A percentile compares a stretch with the other conserved stretches of the same genome.
These are phyloP conservation scores for Spizellomyces punctatus DNA, from an alignment of 192 early-diverging fungal genomes.

Conservation along the genomic window DNA sequence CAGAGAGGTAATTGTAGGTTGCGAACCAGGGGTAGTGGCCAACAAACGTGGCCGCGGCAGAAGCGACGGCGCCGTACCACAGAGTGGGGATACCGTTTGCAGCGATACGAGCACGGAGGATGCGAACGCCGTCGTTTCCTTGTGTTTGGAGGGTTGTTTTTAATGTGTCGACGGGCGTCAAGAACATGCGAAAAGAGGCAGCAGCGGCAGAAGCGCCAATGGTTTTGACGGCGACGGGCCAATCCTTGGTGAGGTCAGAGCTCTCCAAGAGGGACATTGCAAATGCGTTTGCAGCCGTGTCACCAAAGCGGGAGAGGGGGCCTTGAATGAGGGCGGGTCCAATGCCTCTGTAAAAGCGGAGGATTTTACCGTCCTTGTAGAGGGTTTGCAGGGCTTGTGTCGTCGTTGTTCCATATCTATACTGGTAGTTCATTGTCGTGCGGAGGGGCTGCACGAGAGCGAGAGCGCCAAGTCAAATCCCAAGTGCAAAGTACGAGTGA, in stretches of 20 bases:
- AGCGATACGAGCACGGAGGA: conserved; percentile 30
- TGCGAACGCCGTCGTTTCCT: conserved; percentile 29
- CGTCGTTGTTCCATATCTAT: conserved; percentile 35
- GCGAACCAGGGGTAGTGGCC: conserved; percentile 50
- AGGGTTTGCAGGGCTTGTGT: conserved; percentile 31
- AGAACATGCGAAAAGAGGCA: conserved; percentile 45
- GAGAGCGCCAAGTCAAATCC: too few relatives aligned
- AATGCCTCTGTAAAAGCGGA: conserved; percentile 48
- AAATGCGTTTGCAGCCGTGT: conserved; percentile 50
- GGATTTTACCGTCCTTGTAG: conserved; percentile 49
- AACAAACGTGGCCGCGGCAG: conserved; percentile 47
- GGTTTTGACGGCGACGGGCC: conserved; percentile 44
- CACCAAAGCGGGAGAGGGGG: conserved; percentile 47
- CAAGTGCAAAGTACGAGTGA: too few relatives aligned
- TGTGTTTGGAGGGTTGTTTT: conserved; percentile 49
- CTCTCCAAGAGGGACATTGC: conserved; percentile 42
- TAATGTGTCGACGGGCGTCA: conserved; percentile 48
- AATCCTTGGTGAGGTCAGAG: conserved; percentile 23
- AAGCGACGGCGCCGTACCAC: conserved; percentile 46
- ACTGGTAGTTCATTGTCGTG: conserved; percentile 48
- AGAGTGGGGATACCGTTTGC: conserved; percentile 41
- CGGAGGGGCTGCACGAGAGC: conserved; percentile 28
- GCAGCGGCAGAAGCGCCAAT: conserved; percentile 38
- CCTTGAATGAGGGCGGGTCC: conserved; percentile 48
- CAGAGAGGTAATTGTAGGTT: conserved; percentile 43